phyloP scores from a whole-genome alignment of 2,329 filamentous ascomycete genomes.

The Ophiostoma pallidulum region DNA sequence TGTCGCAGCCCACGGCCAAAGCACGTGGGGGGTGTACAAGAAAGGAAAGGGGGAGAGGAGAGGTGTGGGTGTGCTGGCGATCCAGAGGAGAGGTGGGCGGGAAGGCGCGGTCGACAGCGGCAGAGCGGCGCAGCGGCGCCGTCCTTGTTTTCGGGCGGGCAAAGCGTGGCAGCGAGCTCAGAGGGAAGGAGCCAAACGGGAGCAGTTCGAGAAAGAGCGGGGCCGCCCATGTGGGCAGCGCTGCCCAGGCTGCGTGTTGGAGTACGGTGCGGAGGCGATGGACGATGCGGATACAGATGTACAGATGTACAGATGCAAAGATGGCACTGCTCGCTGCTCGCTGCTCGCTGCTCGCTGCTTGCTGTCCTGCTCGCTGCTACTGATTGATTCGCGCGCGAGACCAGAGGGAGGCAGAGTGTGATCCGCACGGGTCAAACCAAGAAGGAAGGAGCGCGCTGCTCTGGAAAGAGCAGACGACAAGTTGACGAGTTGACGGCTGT shows the following conservation, averaged over 20 bases:
- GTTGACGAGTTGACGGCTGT: no score
- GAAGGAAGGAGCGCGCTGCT: background rate
- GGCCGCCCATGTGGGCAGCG: no score
- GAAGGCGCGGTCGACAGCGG: background rate
- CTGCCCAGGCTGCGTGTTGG: no score
- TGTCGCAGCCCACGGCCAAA: slow-evolving; percentile 5
- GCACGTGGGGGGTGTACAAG: slow-evolving; percentile 1
- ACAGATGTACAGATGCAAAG: no score
- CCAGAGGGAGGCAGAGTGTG: slow-evolving; percentile 10
- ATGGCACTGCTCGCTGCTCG: no score
- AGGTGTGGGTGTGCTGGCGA: background rate
- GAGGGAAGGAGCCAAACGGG: slow-evolving; percentile 1
- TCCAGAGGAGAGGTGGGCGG: background rate
- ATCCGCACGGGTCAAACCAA: slow-evolving; percentile 16
- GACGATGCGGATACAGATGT: no score
- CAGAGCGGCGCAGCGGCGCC: background rate
- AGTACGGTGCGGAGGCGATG: no score
- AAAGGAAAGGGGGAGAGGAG: background rate
- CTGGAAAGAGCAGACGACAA: background rate
- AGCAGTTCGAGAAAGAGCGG: background rate
- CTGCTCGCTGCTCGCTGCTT: no score
- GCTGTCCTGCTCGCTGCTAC: no score
- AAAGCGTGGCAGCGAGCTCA: background rate
- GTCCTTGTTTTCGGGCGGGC: no score
- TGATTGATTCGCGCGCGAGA: slow-evolving; percentile 14